Conservation (phyloP, 768 basidiomycete species). For the Xanthoconium purpureum region DNA sequence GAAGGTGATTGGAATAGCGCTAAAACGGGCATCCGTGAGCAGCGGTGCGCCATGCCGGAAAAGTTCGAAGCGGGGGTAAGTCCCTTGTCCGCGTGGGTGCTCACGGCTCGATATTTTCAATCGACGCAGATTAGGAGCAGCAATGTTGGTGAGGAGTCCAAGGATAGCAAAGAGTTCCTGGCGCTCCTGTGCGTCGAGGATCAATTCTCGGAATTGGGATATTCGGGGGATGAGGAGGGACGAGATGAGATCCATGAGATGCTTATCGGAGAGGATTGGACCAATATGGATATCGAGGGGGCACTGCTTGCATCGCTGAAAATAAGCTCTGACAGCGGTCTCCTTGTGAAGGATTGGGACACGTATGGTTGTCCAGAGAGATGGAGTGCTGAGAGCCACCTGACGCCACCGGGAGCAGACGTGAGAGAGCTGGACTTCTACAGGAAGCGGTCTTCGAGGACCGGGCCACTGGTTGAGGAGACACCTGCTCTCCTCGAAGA, state of each 20-base stretch:
- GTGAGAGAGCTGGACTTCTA: constrained; percentile 35
- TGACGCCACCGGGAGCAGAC: constrained; percentile 36
- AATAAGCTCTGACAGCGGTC: constrained; percentile 27
- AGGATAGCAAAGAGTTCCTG: constrained; percentile 28
- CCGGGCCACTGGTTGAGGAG: constrained; percentile 28
- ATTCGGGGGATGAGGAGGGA: constrained; percentile 30
- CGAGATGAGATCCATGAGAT: constrained; percentile 24
- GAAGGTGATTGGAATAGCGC: constrained; percentile 32
- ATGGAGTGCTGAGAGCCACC: constrained; percentile 33
- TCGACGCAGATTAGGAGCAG: constrained; percentile 28
- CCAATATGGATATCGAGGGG: constrained; percentile 33
- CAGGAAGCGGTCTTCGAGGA: constrained; percentile 29
- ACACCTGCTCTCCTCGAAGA: constrained; percentile 32
- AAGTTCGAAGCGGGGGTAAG: constrained; percentile 29
- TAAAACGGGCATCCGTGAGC: constrained; percentile 32
- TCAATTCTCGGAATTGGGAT: constrained; percentile 31
- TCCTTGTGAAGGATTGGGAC: constrained; percentile 31
- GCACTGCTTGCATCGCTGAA: constrained; percentile 31
- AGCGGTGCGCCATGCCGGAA: constrained; percentile 32
- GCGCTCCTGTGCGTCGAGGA: constrained; percentile 31
- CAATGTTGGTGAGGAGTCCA: constrained; percentile 18
- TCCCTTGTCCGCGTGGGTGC: constrained; percentile 22
- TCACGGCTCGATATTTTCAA: constrained; percentile 31
- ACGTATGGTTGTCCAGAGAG: constrained; percentile 36
- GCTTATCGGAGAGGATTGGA: constrained; percentile 25